Conservation (phyloP, 176 grass and related monocot genomes). For the Aechmea fasciata region DNA sequence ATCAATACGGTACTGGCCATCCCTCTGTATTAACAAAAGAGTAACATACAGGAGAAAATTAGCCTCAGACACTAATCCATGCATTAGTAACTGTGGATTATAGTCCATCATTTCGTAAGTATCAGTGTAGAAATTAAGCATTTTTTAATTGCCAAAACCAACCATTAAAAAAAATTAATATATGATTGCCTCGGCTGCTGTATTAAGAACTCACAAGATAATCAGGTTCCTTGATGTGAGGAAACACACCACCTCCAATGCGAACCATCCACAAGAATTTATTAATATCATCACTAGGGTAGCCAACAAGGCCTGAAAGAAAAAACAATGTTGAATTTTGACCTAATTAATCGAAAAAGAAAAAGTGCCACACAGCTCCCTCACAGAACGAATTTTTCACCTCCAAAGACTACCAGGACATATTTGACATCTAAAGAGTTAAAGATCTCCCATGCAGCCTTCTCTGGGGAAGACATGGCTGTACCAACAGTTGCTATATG, state of each 20-base stretch:
- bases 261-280: conserved; percentile 99
- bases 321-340: conserved; percentile 24
- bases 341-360: neutral
- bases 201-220: conserved; percentile 76
- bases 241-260: conserved; percentile 97
- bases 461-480: conserved; percentile 98
- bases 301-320: conserved; percentile 94
- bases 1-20: conserved; percentile 97
- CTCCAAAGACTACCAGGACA: conserved; percentile 97
- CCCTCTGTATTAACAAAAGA: conserved; percentile 50
- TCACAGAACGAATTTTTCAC: conserved; percentile 23
- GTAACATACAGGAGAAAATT: conserved; percentile 11
- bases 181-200: neutral
- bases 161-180: neutral
- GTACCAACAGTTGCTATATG: conserved; percentile 99
- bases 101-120: neutral
- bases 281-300: conserved; percentile 98
- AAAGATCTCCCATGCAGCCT: conserved; percentile 97
- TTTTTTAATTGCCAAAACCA: neutral
- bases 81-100: no score
- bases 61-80: neutral
- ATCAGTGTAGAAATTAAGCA: neutral
- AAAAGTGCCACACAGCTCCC: neutral
- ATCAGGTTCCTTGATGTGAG: conserved; percentile 98
- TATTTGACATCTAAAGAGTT: conserved; percentile 99